phyloP scores from a whole-genome alignment of 2,329 filamentous ascomycete species.

The Endocalyx cinctus region DNA sequence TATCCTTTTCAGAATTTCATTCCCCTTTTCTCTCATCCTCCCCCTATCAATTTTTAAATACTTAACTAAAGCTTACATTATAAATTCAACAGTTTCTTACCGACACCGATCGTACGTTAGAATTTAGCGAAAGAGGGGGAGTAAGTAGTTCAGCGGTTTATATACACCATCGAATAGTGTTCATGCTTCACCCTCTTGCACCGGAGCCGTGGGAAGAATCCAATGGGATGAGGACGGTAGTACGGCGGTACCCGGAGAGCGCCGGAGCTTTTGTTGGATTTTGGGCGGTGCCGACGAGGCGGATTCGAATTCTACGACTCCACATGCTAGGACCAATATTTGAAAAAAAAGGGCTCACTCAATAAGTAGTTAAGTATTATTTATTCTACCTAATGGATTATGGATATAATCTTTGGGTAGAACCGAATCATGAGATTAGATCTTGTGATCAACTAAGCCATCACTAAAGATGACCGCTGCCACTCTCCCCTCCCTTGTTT shows the following conservation, averaged over 20 bases:
- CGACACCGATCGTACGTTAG: slow-evolving; percentile 5
- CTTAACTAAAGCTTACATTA: neutral
- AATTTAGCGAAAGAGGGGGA: slow-evolving; percentile 4
- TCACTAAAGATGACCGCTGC: too few species aligned
- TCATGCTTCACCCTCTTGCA: slow-evolving; percentile 5
- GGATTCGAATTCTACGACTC: slow-evolving; percentile 4
- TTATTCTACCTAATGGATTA: too few species aligned
- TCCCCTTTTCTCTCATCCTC: neutral
- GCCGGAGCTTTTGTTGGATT: slow-evolving; percentile 7
- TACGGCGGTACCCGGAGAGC: neutral
- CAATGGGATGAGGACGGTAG: neutral
- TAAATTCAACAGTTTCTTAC: slow-evolving; percentile 7
- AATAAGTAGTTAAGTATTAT: too few species aligned
- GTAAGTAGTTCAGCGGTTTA: neutral
- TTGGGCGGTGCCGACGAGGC: slow-evolving; percentile 9
- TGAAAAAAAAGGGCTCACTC: too few species aligned
- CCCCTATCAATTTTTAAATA: neutral
- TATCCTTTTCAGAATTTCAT: neutral
- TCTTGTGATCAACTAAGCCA: too few species aligned
- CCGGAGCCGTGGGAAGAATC: neutral
- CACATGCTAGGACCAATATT: slow-evolving; percentile 11
- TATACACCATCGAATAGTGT: slow-evolving; percentile 2
- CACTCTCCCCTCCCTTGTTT: too few species aligned
- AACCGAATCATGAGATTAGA: too few species aligned
- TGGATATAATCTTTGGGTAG: too few species aligned